Conservation (phyloP, 176 grass and related monocot species). For the Carex pumila region DNA sequence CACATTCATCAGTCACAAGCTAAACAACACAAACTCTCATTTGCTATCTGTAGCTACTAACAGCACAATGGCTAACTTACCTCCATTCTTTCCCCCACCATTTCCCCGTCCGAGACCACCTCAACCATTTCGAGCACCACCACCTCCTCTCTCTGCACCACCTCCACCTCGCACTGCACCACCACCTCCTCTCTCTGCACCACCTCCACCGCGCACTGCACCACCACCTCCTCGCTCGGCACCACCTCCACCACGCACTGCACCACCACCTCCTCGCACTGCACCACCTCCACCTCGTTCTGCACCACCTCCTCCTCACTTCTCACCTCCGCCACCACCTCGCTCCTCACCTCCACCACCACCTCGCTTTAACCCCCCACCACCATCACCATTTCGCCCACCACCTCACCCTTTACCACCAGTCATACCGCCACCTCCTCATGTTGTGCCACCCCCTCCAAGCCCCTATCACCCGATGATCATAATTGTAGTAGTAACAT, state of each 20-base stretch:
- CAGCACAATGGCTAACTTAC: neutral
- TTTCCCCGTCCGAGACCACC: constrained; percentile 31
- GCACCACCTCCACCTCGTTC: constrained; percentile 2
- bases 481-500: constrained; percentile 58
- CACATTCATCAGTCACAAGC: constrained; percentile 15
- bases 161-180: constrained; percentile 2
- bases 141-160: no score
- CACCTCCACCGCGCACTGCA: neutral
- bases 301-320: neutral
- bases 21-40: constrained; percentile 16
- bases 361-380: constrained; percentile 20
- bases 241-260: neutral
- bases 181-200: constrained; percentile 2
- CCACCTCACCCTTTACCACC: constrained; percentile 30
- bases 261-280: neutral
- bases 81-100: neutral
- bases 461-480: constrained; percentile 47
- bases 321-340: neutral
- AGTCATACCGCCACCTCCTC: constrained; percentile 5
- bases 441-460: constrained; percentile 29
- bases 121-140: constrained; percentile 28
- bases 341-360: constrained; percentile 9
- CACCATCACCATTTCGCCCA: constrained; percentile 11
- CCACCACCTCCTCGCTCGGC: neutral
- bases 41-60: constrained; percentile 22